phyloP scores from a whole-genome alignment of 225 moss, liverwort and hornwort species.

The Neckera pumila region DNA sequence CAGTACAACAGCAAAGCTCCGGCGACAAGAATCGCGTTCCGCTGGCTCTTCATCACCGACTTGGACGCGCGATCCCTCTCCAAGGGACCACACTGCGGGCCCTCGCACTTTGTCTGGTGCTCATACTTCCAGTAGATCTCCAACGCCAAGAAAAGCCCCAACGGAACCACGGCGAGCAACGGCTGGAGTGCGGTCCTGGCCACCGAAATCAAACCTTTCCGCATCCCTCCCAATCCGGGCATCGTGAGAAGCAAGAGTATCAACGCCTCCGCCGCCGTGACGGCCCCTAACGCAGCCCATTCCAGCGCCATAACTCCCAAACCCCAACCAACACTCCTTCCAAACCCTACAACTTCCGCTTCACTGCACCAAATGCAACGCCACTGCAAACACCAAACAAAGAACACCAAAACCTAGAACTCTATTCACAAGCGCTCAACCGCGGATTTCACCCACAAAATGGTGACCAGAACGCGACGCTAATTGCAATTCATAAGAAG shows the following conservation, averaged over 20 bases:
- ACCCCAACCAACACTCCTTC: not conserved
- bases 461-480: accelerated
- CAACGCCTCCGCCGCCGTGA: conserved; percentile 33
- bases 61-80: conserved; percentile 45
- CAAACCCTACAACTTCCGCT: not conserved
- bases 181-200: conserved; percentile 45
- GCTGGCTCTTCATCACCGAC: conserved; percentile 57
- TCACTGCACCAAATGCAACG: not conserved
- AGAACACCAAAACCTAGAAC: not conserved
- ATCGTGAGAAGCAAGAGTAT: conserved; percentile 41
- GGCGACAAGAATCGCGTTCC: conserved; percentile 43
- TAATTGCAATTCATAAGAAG: not conserved
- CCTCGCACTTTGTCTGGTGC: conserved; percentile 29
- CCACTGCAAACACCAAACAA: not conserved
- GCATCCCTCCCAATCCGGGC: conserved; percentile 47
- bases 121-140: conserved; percentile 71
- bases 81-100: conserved; percentile 31
- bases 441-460: not conserved
- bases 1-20: conserved; percentile 47
- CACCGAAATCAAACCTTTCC: conserved; percentile 37
- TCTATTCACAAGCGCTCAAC: not conserved
- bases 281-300: conserved; percentile 44
- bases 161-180: conserved; percentile 47
- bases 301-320: conserved; percentile 39
- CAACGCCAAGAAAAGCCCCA: conserved; percentile 45